Conservation (phyloP, 306 rosid genomes). For the Ormosia semicastrata region DNA sequence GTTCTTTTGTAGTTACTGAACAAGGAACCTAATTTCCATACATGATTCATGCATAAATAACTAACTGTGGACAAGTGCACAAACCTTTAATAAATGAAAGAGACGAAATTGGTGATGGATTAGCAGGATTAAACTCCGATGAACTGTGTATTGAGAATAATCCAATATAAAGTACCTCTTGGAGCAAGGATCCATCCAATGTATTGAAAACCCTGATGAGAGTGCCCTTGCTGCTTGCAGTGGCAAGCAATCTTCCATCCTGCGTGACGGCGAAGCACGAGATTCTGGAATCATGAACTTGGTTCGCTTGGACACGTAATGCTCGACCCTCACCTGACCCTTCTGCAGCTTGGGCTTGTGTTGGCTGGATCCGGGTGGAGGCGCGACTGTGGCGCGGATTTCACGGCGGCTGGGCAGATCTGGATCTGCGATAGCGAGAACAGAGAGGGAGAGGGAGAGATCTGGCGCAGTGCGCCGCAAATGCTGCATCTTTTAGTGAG, state of each 20-base stretch:
- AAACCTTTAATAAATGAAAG: conserved; percentile 76
- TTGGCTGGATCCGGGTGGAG: no score
- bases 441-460: no score
- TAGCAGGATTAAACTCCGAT: conserved; percentile 46
- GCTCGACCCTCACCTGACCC: conserved; percentile 82
- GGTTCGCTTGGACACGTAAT: conserved; percentile 66
- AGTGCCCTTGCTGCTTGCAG: conserved; percentile 81
- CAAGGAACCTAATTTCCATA: conserved; percentile 10
- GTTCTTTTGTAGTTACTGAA: not conserved
- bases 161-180: conserved; percentile 37
- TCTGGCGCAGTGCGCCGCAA: no score
- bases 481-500: no score
- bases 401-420: no score
- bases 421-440: no score
- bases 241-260: conserved; percentile 71
- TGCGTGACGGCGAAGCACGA: conserved; percentile 66
- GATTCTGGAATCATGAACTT: conserved; percentile 69
- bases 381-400: no score
- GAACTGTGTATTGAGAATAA: not conserved
- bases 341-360: no score
- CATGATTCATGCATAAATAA: not conserved
- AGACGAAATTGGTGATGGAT: conserved; percentile 52
- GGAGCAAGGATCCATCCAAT: conserved; percentile 70
- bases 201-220: conserved; percentile 70
- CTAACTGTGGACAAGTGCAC: not conserved